Evolutionary conservation across 2,329 filamentous ascomycete species (phyloP), one percentile per base, ranked within the genome.

Genomic region (Lojkania enalia): DNA sequence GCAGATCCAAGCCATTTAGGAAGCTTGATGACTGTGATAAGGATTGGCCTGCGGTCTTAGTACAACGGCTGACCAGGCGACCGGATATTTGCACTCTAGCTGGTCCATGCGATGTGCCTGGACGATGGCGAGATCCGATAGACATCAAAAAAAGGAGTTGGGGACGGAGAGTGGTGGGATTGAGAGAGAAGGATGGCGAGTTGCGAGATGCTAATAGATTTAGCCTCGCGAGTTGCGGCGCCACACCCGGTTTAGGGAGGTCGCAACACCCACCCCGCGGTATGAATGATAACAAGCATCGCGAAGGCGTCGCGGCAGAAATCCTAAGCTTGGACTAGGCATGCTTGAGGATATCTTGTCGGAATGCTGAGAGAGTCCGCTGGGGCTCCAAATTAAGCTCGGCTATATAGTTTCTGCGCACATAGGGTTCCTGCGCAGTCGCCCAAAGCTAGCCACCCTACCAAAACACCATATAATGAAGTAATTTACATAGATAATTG

Each of bases 1-100:
- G 50, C 40, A 43, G 50, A 53, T 53, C 44, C 18, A 20, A 41
- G 43, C 31, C 35, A 18, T 40, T 46, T 42, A 39, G 38, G 37
- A 43, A 45, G 46, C 46, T 49, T 48, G 44, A 20, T 18, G 27
- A n/a, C 16, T 12, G 5, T 14, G 31, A 36, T 43, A 35, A 43
- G 14, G 21, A 9, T 19, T 25, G 35, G 30, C 30, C 7, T 9
- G 23, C 23, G 7, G n/a, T 27, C 7, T 27, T n/a, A 7, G 23
- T n/a, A 27, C 23, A 27, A 27, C 7, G 23, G 23, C n/a, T 27
- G 23, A 27, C 23, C 23, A 27, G 23, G 23, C 23, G 7, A n/a
- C 23, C 23, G 23, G 23, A n/a, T n/a, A n/a, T 27, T 27, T 7
- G 23, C 23, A 27, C 7, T 7, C n/a, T 27, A n/a, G 23, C 23